Evolutionary conservation across 805 yeast genomes (phyloP), one percentile per base, ranked within the genome.

Genomic region (Wickerhamiella occidentalis): DNA sequence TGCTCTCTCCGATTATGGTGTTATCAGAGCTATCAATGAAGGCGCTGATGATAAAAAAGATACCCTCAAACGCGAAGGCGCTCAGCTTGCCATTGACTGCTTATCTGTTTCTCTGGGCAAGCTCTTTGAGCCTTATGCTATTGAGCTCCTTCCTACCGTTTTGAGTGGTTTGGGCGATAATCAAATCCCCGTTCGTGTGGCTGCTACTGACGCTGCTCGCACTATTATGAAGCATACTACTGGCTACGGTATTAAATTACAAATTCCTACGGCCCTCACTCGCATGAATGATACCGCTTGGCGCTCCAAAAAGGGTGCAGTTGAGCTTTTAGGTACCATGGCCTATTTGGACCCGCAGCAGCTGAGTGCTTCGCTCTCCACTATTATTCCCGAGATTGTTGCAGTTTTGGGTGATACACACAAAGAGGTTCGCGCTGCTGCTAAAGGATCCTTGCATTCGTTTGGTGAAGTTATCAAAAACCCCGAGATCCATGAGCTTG

Each of bases 381-480:
- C 79, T 0, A 90, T 92, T 68, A 85, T 92, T 53, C 99, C 99
- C 1, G 95, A 90, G 62, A 87, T 92, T 67, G 98, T 90, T 50
- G 88, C 92, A 55, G 95, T 88, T 22, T 71, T 92, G 61, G 87
- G 84, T 60, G 98, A 92, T 60, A 78, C 96, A 0, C 99, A 92
- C 66, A 90, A 90, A 61, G 98, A 92, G 62, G 98, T 92, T 18
- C 76, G 99, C 53, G 85, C 84, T 56, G 94, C 98, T 1, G 98
- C 96, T 1, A 95, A 85, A 62, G 79, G 76, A 57, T 76, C 96
- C 1, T 72, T 92, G 66, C 83, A 85, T 61, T 74, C 87, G 60
- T 92, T 92, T 62, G 98, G 98, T 61, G 96, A 90, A 54, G 98
- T 92, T 53, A 92, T 92, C 56, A 76, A 95, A 65, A 92, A 92